Evolutionary conservation across 768 basidiomycete species (phyloP).

Genomic region (Stropharia rugosoannulata): DNA sequence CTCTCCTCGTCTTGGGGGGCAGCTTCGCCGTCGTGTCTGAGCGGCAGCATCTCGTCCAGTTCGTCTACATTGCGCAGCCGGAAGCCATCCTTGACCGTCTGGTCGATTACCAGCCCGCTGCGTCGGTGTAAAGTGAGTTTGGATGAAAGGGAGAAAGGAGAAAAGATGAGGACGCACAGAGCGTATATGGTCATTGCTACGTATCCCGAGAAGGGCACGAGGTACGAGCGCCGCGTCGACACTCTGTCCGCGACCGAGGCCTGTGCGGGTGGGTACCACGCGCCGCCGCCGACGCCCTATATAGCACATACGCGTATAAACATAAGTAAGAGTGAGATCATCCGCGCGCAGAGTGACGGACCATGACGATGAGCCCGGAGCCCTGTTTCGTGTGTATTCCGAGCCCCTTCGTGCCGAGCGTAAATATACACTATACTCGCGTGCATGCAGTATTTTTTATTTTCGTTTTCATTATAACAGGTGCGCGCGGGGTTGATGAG

Average conservation of each 20-base stretch:
- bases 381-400: conserved; percentile 60
- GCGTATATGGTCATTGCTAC: conserved; percentile 58
- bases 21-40: no score
- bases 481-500: no score
- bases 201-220: conserved; percentile 61
- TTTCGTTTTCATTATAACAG: no score
- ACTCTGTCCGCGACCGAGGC: conserved; percentile 50
- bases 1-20: no score
- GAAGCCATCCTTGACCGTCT: conserved; percentile 49
- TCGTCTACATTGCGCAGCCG: conserved; percentile 48
- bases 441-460: no score
- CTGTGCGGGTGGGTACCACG: conserved; percentile 69
- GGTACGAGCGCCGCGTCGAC: conserved; percentile 53
- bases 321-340: not conserved
- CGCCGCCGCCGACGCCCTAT: conserved; percentile 58
- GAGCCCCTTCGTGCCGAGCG: conserved; percentile 62
- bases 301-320: not conserved
- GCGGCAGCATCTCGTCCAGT: conserved; percentile 12
- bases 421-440: conserved; percentile 52
- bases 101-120: conserved; percentile 55
- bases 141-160: not conserved
- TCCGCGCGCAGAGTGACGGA: conserved; percentile 17
- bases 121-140: conserved; percentile 2
- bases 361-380: conserved; percentile 67
- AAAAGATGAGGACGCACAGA: conserved; percentile 36